Percentiles rank a stretch among this genome's conserved stretches.
phyloP scores from a whole-genome alignment of 2,329 filamentous ascomycete species.

The Diaporthe amygdali region DNA sequence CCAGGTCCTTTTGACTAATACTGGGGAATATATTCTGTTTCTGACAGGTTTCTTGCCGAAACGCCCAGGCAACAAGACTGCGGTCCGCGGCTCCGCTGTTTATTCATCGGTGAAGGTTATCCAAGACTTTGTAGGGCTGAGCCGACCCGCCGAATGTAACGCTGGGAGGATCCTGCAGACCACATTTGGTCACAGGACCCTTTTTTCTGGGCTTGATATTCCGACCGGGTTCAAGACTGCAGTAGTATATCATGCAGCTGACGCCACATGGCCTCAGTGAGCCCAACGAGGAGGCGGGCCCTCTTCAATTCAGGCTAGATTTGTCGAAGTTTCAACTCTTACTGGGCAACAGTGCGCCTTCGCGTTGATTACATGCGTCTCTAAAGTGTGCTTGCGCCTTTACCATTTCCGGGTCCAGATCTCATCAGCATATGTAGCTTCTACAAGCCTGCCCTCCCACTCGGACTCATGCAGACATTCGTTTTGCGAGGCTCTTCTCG shows the following conservation, averaged over 20 bases:
- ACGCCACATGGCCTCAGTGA: not conserved
- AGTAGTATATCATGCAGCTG: conserved; percentile 14
- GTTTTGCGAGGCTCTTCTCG: not conserved
- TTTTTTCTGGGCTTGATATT: not conserved
- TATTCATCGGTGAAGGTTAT: conserved; percentile 7
- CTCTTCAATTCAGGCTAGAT: not conserved
- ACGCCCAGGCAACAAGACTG: not conserved
- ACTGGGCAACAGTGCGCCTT: not conserved
- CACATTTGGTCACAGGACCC: not conserved
- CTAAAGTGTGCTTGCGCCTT: not conserved
- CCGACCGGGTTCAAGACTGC: not conserved
- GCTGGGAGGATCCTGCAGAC: not conserved
- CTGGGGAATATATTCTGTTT: not conserved
- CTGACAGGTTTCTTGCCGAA: not conserved
- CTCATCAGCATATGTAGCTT: conserved; percentile 1
- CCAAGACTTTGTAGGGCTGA: conserved; percentile 4
- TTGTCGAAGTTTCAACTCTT: not conserved
- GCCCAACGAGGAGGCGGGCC: not conserved
- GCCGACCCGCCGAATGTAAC: conserved; percentile 12
- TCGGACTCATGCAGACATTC: not conserved
- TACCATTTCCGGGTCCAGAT: not conserved
- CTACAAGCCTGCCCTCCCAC: not conserved
- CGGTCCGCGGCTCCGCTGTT: conserved; percentile 2
- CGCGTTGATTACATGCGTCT: conserved; percentile 11
- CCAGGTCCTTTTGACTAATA: not conserved